These are phyloP conservation scores for Jamesozyma jinghongensis DNA, from an alignment of 805 yeast genomes.

Conservation along the genomic window DNA sequence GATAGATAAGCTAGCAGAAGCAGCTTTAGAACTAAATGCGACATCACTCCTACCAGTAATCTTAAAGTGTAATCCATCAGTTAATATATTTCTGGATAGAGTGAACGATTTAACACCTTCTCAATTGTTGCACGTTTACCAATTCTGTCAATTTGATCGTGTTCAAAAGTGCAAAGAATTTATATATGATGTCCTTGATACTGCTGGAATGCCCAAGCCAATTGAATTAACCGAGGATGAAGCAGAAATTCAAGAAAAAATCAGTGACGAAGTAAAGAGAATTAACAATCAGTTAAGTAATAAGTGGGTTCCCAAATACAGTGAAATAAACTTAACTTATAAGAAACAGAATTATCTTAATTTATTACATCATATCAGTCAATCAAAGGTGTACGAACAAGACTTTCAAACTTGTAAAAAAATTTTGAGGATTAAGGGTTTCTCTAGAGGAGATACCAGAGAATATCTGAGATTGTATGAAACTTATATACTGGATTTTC, in stretches of 20 bases:
- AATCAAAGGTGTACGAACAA: conserved; percentile 28
- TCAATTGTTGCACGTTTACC: conserved; percentile 13
- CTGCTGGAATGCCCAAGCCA: conserved; percentile 10
- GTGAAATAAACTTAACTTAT: neutral
- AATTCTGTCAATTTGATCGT: conserved; percentile 7
- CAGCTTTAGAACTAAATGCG: conserved; percentile 11
- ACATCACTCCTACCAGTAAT: conserved; percentile 10
- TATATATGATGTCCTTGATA: conserved; percentile 9
- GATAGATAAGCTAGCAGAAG: conserved; percentile 9
- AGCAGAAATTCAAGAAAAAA: conserved; percentile 3
- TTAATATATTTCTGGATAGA: conserved; percentile 8
- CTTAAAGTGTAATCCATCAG: conserved; percentile 6
- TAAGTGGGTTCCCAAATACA: conserved; percentile 1
- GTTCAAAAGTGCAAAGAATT: conserved; percentile 6
- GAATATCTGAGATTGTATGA: conserved; percentile 34
- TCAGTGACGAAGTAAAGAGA: conserved; percentile 2
- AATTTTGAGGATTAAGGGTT: conserved; percentile 17
- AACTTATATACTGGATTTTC: conserved; percentile 32
- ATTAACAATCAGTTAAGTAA: conserved; percentile 3
- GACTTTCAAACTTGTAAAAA: conserved; percentile 19
- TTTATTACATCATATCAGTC: conserved; percentile 24
- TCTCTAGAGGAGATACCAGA: conserved; percentile 15
- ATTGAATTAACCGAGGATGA: conserved; percentile 11
- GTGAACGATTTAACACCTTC: conserved; percentile 11
- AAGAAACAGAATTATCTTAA: conserved; percentile 8